A percentile compares a stretch with the other conserved stretches of the same genome.
These are phyloP conservation scores for Podospora tetraspora DNA, from an alignment of 495 filamentous ascomycete species.

Conservation along the genomic window DNA sequence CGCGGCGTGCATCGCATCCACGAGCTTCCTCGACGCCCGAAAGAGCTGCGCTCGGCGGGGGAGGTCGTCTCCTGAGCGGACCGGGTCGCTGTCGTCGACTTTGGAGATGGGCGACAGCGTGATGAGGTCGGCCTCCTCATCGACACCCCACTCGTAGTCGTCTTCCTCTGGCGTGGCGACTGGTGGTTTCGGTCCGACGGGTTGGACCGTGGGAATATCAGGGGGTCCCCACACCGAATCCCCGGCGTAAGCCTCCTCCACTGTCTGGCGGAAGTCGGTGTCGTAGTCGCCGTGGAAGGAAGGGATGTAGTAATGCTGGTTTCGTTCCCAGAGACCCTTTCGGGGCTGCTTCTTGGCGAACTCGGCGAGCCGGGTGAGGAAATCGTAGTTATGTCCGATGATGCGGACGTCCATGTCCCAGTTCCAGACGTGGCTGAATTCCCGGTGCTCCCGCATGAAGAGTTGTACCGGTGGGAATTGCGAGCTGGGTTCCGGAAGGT, in stretches of 20 bases:
- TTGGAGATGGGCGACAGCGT: constrained; percentile 67
- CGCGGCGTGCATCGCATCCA: constrained; percentile 61
- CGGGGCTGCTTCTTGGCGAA: constrained; percentile 61
- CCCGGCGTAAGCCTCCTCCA: constrained; percentile 42
- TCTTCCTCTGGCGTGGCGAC: constrained; percentile 51
- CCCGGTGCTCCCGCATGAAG: constrained; percentile 62
- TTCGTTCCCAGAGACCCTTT: constrained; percentile 69
- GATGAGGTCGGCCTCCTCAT: constrained; percentile 71
- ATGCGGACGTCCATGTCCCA: constrained; percentile 70
- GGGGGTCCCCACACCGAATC: constrained; percentile 61
- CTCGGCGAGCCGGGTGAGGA: constrained; percentile 52
- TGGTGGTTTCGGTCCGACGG: constrained; percentile 57
- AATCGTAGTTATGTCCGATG: constrained; percentile 65
- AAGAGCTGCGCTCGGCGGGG: constrained; percentile 60
- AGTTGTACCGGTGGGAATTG: constrained; percentile 59
- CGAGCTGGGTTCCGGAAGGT: constrained; percentile 37
- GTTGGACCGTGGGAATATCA: constrained; percentile 46
- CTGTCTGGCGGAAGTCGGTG: constrained; percentile 45
- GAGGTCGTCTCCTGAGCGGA: constrained; percentile 51
- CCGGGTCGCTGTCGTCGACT: constrained; percentile 52
- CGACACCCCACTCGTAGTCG: constrained; percentile 65
- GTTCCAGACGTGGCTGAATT: constrained; percentile 74
- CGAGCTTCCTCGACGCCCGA: constrained; percentile 56
- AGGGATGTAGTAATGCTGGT: constrained; percentile 66
- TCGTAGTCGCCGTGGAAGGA: constrained; percentile 55